These are phyloP conservation scores for Umbilicus rupestris DNA, from an alignment of 164 flowering plant species.

Conservation along the genomic window DNA sequence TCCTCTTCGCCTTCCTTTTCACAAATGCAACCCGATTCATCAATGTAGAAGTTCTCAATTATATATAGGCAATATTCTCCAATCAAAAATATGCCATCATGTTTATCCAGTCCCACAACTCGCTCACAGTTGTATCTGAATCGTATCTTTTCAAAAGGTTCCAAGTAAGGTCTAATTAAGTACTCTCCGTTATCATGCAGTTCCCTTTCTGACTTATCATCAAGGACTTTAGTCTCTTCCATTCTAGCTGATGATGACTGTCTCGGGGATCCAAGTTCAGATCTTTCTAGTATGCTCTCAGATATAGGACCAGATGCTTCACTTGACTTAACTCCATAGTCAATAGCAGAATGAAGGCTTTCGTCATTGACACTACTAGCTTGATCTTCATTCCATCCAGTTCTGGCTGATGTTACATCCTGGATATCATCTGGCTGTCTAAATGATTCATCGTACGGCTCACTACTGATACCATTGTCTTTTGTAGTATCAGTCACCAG, in stretches of 20 bases:
- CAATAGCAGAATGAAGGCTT: conserved; percentile 89
- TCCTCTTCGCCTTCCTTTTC: conserved; percentile 92
- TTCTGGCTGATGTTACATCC: conserved; percentile 41
- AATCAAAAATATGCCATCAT: conserved; percentile 93
- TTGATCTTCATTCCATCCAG: conserved; percentile 74
- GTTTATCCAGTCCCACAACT: conserved; percentile 95
- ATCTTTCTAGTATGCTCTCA: conserved; percentile 52
- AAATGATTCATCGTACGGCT: conserved; percentile 43
- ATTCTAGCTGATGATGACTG: conserved; percentile 53
- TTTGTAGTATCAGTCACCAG: conserved; percentile 36
- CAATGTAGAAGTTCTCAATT: conserved; percentile 91
- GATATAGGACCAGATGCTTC: conserved; percentile 47
- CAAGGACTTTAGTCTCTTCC: conserved; percentile 46
- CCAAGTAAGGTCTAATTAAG: conserved; percentile 85
- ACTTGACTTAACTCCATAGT: conserved; percentile 73
- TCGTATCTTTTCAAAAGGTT: conserved; percentile 80
- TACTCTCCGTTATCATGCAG: conserved; percentile 88
- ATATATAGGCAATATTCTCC: conserved; percentile 85
- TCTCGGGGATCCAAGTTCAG: conserved; percentile 69
- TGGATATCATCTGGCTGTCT: conserved; percentile 44
- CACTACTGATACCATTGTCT: conserved; percentile 33
- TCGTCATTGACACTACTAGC: conserved; percentile 78
- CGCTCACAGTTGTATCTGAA: conserved; percentile 91
- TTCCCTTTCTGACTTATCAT: conserved; percentile 71
- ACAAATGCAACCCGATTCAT: conserved; percentile 76